Evolutionary conservation across 805 yeast species (phyloP), one percentile per base, ranked within the genome.

Genomic region (Ogataea polymorpha): DNA sequence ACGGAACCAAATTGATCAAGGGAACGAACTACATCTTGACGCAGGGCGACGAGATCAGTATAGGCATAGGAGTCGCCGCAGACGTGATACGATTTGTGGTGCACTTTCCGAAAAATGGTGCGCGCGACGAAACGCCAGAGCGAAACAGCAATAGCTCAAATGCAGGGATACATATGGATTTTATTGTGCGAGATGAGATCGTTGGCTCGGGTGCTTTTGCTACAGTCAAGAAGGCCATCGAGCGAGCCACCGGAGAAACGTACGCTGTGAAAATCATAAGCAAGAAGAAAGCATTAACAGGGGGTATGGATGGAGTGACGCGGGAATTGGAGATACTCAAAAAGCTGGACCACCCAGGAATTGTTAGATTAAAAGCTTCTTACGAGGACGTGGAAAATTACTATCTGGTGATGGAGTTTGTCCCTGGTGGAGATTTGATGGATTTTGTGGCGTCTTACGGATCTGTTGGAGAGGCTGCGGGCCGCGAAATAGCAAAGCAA

Each of bases 151-250:
- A 50, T 57, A 43, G 38, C 9, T 10, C 42, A 5, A 46, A 39
- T 37, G 45, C 49, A 9, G 54, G 74, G 44, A 47, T 65, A 12
- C 52, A 56, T 36, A 50, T 50, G 15, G 67, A 83, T 54, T 93
- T 82, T 62, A 83, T 86, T 11, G 78, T 91, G 15, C 77, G 82
- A 44, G 86, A 83, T 58, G 96, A 86, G 55, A 81, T 86, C 12
- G 86, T 91, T 1, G 99, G 99, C 1, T 93, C 88, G 54, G 99
- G 99, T n/a, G 98, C 98, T 8, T 91, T 91, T 72, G 98, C 98
- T 5, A 85, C 90, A 1, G 99, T 93, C 21, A 83, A 88, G 51
- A 87, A 87, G 58, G 96, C 95, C 4, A 79, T 90, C 1, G 93
- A 89, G 55, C 74, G 97, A 46, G 64, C 77, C 6, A 80, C 96